These are phyloP conservation scores for Didymella arachidicola DNA, from an alignment of 2,329 filamentous ascomycete genomes.

Conservation along the genomic window DNA sequence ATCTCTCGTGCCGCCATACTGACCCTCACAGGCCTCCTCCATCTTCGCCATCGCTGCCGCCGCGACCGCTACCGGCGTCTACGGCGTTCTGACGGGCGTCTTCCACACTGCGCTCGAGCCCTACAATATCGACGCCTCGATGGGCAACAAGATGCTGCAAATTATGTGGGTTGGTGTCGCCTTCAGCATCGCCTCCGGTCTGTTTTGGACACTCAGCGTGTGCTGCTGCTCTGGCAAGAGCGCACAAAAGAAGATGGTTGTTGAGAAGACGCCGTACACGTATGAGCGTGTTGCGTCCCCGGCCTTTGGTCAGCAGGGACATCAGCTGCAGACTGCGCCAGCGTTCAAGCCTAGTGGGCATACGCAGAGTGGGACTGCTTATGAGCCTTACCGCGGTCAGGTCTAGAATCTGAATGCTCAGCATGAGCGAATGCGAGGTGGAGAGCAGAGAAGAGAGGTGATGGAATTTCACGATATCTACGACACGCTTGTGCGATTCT, in stretches of 20 bases:
- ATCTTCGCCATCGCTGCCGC: conserved; percentile 71
- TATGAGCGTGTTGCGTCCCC: conserved; percentile 63
- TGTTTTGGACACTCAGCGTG: conserved; percentile 92
- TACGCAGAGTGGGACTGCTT: conserved; percentile 43
- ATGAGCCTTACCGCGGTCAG: conserved; percentile 50
- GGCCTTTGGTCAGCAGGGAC: conserved; percentile 48
- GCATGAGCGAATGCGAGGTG: neutral
- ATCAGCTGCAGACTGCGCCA: conserved; percentile 25
- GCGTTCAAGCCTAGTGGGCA: conserved; percentile 30
- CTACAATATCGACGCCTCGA: conserved; percentile 72
- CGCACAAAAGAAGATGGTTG: conserved; percentile 55
- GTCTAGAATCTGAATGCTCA: conserved; percentile 2
- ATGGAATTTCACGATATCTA: conserved; percentile 17
- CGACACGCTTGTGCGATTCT: conserved; percentile 13
- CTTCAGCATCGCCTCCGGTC: conserved; percentile 74
- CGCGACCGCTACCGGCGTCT: conserved; percentile 76
- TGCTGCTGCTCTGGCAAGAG: conserved; percentile 86
- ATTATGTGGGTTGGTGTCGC: conserved; percentile 81
- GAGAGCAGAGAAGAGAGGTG: neutral
- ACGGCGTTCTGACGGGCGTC: conserved; percentile 71
- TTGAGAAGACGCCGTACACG: conserved; percentile 68
- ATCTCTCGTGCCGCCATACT: conserved; percentile 41
- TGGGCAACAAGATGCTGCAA: conserved; percentile 75
- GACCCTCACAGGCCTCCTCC: conserved; percentile 54
- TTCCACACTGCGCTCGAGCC: conserved; percentile 71